Evolutionary conservation across 1,139 yeast genomes (phyloP).

Genomic region (Fermentozyma sake): DNA sequence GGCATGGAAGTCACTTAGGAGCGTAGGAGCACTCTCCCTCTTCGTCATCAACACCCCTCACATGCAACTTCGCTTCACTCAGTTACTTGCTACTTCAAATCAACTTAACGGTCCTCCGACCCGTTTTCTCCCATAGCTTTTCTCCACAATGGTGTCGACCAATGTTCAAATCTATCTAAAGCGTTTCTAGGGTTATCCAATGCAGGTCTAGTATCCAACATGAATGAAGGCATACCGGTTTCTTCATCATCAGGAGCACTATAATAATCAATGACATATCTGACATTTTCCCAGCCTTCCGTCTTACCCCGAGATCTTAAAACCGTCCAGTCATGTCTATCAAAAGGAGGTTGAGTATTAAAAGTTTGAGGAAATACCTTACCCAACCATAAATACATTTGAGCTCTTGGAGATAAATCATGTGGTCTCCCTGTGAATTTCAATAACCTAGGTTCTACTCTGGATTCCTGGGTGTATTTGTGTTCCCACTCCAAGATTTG

Average conservation of each 20-base stretch:
- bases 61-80: no score
- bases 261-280: constrained; percentile 94
- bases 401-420: constrained; percentile 85
- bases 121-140: constrained; percentile 50
- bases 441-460: constrained; percentile 67
- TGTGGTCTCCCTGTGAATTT: constrained; percentile 92
- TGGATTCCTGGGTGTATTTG: constrained; percentile 45
- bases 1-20: no score
- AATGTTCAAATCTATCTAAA: constrained; percentile 58
- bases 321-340: constrained; percentile 98
- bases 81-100: no score
- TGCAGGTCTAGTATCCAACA: constrained; percentile 93
- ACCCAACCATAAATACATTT: constrained; percentile 61
- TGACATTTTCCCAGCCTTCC: constrained; percentile 49
- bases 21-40: no score
- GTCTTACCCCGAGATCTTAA: constrained; percentile 56
- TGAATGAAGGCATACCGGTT: constrained; percentile 85
- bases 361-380: constrained; percentile 68
- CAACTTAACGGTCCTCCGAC: no score
- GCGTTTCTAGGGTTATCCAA: constrained; percentile 65
- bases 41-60: no score
- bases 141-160: constrained; percentile 42
- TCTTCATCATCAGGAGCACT: constrained; percentile 87
- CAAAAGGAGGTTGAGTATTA: constrained; percentile 85
- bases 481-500: constrained; percentile 91